These are phyloP conservation scores for Macrocystidia cucumis DNA, from an alignment of 1,284 basidiomycete genomes.

Conservation along the genomic window DNA sequence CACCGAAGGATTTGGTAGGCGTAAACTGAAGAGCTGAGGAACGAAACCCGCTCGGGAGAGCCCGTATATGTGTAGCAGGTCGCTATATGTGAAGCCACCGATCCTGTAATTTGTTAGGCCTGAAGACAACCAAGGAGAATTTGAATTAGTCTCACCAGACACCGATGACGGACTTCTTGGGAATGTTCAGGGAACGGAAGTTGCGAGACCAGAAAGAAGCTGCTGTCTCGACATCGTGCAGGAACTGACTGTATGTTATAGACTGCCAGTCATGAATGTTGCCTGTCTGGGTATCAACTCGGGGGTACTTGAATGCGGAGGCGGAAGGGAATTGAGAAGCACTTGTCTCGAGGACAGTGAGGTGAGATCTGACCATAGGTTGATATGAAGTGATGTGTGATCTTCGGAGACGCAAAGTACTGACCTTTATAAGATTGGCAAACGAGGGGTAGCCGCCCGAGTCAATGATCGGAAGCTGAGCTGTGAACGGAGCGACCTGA, in stretches of 20 bases:
- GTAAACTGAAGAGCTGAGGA: conserved; percentile 56
- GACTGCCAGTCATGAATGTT: conserved; percentile 32
- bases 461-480: conserved; percentile 3
- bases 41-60: conserved; percentile 56
- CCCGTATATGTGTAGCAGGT: conserved; percentile 56
- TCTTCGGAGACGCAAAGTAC: neutral
- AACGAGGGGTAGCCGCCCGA: neutral
- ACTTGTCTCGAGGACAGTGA: conserved; percentile 31
- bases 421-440: conserved; percentile 1
- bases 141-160: conserved; percentile 40
- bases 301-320: conserved; percentile 30
- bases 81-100: conserved; percentile 49
- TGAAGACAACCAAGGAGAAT: neutral
- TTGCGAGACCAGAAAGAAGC: conserved; percentile 43
- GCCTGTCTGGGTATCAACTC: conserved; percentile 21
- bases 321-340: conserved; percentile 21
- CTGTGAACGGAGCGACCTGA: neutral
- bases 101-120: conserved; percentile 31
- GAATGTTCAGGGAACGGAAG: conserved; percentile 31
- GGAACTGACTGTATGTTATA: conserved; percentile 46
- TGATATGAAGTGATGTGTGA: conserved; percentile 11
- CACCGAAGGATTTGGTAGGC: conserved; percentile 49
- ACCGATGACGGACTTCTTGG: conserved; percentile 46
- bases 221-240: conserved; percentile 43
- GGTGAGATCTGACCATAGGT: conserved; percentile 32